Conservation (phyloP, 345 rosid species). For the Gossypium longicalyx region DNA sequence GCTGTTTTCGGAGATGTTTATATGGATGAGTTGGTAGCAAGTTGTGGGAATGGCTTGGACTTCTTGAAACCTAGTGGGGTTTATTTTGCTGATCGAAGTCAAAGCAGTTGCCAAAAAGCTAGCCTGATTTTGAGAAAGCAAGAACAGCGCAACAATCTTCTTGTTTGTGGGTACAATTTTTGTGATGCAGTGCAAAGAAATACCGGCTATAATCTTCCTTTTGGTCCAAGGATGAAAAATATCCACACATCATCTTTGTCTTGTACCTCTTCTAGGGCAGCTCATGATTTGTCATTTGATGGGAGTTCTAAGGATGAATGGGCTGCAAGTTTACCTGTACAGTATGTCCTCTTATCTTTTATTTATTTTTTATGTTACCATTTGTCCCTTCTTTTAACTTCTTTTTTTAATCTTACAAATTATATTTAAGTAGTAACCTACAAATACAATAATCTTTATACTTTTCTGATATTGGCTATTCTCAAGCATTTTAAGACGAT, state of each 20-base stretch:
- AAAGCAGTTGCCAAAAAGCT: conserved; percentile 34
- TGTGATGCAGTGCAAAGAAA: conserved; percentile 31
- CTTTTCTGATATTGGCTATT: neutral
- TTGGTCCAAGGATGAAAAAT: conserved; percentile 35
- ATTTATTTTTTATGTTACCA: neutral
- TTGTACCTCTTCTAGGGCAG: conserved; percentile 47
- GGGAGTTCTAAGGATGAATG: conserved; percentile 49
- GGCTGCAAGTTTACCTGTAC: conserved; percentile 35
- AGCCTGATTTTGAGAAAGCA: conserved; percentile 46
- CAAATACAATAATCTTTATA: neutral
- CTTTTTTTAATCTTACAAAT: neutral
- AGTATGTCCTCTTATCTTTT: conserved; percentile 39
- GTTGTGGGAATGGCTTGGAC: conserved; percentile 52
- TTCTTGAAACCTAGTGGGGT: conserved; percentile 51
- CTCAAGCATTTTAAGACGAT: neutral
- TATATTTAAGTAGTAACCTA: neutral
- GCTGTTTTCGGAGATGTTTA: conserved; percentile 63
- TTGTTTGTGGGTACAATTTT: conserved; percentile 40
- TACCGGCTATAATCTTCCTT: conserved; percentile 18
- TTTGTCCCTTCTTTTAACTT: neutral
- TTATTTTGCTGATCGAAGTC: conserved; percentile 40
- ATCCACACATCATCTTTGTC: conserved; percentile 33
- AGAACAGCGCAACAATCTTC: conserved; percentile 27
- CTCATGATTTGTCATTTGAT: conserved; percentile 55
- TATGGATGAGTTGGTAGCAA: conserved; percentile 51